Evolutionary conservation across 2,329 filamentous ascomycete genomes (phyloP).

Genomic region (Clonostachys solani): DNA sequence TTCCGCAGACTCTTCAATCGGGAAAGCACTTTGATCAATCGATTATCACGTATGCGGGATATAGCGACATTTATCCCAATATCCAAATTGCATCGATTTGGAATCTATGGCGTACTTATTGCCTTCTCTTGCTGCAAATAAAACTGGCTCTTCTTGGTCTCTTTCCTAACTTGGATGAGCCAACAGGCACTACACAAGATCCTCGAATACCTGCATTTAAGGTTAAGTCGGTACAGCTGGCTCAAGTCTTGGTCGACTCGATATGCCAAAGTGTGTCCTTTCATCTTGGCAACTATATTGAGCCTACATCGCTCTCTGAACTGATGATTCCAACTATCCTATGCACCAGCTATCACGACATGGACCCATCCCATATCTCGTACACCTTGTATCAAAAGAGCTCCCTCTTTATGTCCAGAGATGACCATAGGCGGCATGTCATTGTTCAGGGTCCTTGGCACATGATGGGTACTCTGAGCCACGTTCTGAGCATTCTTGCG

Average conservation of each 20-base stretch:
- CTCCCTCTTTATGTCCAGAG: neutral
- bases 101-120: slow-evolving; percentile 9
- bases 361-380: neutral
- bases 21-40: neutral
- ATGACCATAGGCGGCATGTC: slow-evolving; percentile 8
- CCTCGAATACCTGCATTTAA: neutral
- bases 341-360: slow-evolving; percentile 8
- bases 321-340: slow-evolving; percentile 4
- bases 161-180: neutral
- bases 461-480: slow-evolving; percentile 7
- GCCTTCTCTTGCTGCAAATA: slow-evolving; percentile 7
- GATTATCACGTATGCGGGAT: slow-evolving; percentile 4
- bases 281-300: slow-evolving; percentile 8
- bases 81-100: slow-evolving; percentile 11
- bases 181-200: neutral
- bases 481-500: slow-evolving; percentile 4
- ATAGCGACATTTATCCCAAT: slow-evolving; percentile 9
- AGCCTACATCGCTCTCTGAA: slow-evolving; percentile 6
- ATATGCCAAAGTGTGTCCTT: slow-evolving; percentile 9
- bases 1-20: slow-evolving; percentile 2
- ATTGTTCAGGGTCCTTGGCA: slow-evolving; percentile 10
- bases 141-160: slow-evolving; percentile 4
- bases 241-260: slow-evolving; percentile 4
- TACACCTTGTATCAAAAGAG: slow-evolving; percentile 2
- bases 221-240: neutral